Evolutionary conservation across 176 grass and related monocot genomes (phyloP).

Genomic region (Phragmites australis): DNA sequence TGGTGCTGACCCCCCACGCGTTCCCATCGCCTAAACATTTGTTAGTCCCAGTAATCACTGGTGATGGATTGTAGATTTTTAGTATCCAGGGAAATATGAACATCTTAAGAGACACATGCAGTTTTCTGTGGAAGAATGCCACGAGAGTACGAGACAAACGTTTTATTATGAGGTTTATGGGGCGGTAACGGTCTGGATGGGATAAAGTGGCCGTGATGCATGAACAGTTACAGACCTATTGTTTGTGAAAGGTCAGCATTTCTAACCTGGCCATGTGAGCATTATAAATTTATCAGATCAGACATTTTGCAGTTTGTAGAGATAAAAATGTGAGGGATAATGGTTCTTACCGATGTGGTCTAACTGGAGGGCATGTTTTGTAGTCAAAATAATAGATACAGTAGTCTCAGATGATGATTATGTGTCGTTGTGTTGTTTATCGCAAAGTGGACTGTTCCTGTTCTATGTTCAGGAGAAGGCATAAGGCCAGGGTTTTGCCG

Average conservation of each 20-base stretch:
- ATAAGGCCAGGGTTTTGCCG: too few species aligned
- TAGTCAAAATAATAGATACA: neutral
- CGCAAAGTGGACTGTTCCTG: neutral
- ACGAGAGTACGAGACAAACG: neutral
- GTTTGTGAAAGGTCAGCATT: neutral
- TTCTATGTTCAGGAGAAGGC: too few species aligned
- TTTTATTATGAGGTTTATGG: neutral
- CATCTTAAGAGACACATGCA: neutral
- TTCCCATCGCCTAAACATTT: too few species aligned
- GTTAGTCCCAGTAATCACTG: too few species aligned
- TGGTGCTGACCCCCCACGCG: too few species aligned
- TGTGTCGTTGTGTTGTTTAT: neutral
- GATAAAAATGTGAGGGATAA: neutral
- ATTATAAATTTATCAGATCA: slow-evolving; percentile 2
- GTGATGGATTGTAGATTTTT: neutral
- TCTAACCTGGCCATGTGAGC: neutral
- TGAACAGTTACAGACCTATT: neutral
- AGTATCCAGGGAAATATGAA: neutral
- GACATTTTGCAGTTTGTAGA: neutral
- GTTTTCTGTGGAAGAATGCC: neutral
- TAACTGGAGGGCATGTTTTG: neutral
- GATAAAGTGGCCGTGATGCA: neutral
- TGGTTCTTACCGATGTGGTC: neutral
- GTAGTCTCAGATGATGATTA: neutral
- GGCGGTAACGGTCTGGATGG: neutral